Conservation (phyloP, 129 eudicot genomes). For the Calendula officinalis region DNA sequence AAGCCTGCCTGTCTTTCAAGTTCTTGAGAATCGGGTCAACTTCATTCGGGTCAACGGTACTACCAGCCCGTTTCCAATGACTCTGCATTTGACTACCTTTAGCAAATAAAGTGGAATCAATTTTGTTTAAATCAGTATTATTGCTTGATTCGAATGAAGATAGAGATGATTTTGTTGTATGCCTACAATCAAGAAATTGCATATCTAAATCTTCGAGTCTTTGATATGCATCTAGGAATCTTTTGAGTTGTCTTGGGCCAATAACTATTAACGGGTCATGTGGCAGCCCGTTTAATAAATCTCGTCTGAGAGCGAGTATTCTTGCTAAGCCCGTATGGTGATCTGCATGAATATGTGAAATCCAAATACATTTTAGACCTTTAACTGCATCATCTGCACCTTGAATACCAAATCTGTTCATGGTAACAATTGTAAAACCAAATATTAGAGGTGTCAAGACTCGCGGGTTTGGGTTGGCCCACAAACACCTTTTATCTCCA, state of each 20-base stretch:
- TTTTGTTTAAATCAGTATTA: constrained; percentile 2
- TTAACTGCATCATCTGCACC: constrained; percentile 72
- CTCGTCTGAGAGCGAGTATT: constrained; percentile 71
- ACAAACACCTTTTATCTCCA: too few relatives aligned
- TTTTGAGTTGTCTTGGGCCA: constrained; percentile 69
- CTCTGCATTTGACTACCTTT: constrained; percentile 63
- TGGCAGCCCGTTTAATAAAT: constrained; percentile 58
- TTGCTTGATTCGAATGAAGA: constrained; percentile 47
- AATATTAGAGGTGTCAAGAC: neutral
- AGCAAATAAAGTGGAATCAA: constrained; percentile 41
- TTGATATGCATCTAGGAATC: constrained; percentile 68
- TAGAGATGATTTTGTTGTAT: constrained; percentile 55
- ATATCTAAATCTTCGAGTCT: constrained; percentile 78
- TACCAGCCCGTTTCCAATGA: constrained; percentile 47
- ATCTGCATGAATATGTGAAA: constrained; percentile 88
- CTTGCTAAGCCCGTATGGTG: constrained; percentile 86
- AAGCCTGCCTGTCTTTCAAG: constrained; percentile 46
- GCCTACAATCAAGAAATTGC: constrained; percentile 83
- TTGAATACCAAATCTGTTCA: constrained; percentile 57
- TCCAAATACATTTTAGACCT: constrained; percentile 68
- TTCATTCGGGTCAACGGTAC: constrained; percentile 32
- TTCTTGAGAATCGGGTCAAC: constrained; percentile 33
- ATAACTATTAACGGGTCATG: constrained; percentile 70
- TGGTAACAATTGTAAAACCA: constrained; percentile 3
- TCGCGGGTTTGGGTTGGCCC: neutral